A percentile compares a stretch with the other conserved stretches of the same genome.
Evolutionary conservation across 1,139 yeast genomes (phyloP).

Genomic region (Geotrichum australiense): DNA sequence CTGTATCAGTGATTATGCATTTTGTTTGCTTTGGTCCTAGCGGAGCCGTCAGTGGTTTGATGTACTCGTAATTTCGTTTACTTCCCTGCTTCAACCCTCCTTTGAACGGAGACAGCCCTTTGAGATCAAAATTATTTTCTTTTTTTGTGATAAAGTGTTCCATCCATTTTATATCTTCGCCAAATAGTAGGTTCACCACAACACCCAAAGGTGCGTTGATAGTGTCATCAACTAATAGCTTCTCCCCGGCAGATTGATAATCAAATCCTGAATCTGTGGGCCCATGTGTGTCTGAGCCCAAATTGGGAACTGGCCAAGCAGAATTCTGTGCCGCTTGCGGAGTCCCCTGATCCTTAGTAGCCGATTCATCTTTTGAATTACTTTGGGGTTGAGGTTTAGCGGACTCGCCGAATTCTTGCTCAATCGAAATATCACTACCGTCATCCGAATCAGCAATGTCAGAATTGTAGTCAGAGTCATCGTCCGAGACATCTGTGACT

Average conservation of each 20-base stretch:
- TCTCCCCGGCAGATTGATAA: conserved; percentile 51
- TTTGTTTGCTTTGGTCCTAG: conserved; percentile 94
- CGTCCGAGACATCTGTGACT: conserved; percentile 15
- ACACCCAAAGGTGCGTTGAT: conserved; percentile 78
- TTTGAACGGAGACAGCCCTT: conserved; percentile 48
- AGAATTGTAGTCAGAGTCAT: conserved; percentile 23
- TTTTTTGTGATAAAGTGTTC: conserved; percentile 48
- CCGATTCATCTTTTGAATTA: conserved; percentile 20
- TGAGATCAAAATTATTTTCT: conserved; percentile 67
- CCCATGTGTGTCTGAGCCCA: conserved; percentile 53
- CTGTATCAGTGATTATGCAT: conserved; percentile 67
- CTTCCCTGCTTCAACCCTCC: conserved; percentile 32
- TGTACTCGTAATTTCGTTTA: conserved; percentile 60
- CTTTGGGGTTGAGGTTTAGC: conserved; percentile 1
- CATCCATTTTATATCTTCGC: conserved; percentile 57
- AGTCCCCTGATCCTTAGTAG: conserved; percentile 14
- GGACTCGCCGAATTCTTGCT: conserved; percentile 22
- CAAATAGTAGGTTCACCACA: conserved; percentile 62
- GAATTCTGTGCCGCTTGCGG: conserved; percentile 5
- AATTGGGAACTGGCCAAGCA: conserved; percentile 32
- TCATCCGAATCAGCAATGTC: conserved; percentile 21
- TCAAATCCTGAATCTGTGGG: conserved; percentile 48
- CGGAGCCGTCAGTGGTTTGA: conserved; percentile 73
- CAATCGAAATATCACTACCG: conserved; percentile 18
- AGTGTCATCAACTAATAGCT: conserved; percentile 53